phyloP scores from a whole-genome alignment of 75 land plant genomes.

The Larix kaempferi region DNA sequence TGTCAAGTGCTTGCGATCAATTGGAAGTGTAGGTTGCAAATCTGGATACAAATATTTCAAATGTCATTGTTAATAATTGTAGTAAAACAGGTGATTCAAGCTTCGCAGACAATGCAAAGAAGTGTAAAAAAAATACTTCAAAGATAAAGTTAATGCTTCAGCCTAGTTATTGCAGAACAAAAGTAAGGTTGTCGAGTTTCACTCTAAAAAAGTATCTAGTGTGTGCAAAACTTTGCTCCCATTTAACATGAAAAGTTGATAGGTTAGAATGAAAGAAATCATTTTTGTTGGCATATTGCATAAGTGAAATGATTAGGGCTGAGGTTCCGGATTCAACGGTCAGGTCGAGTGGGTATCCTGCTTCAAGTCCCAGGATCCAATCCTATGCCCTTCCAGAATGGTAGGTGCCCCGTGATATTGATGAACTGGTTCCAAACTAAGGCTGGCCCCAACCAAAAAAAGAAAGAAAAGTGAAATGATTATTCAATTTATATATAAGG shows the following conservation, averaged over 20 bases:
- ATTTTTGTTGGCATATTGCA: not conserved
- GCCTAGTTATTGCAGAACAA: slow-evolving; percentile 29
- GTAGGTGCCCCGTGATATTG: too few relatives aligned
- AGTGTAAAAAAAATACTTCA: slow-evolving; percentile 20
- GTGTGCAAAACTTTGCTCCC: not conserved
- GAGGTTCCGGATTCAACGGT: too few relatives aligned
- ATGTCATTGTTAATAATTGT: slow-evolving; percentile 24
- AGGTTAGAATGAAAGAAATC: not conserved
- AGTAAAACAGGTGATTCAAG: slow-evolving; percentile 34
- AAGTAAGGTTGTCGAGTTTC: slow-evolving; percentile 6
- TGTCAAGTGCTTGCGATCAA: slow-evolving; percentile 17
- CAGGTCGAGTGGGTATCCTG: too few relatives aligned
- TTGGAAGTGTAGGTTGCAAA: slow-evolving; percentile 17
- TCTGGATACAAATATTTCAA: slow-evolving; percentile 23
- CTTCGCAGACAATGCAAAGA: slow-evolving; percentile 23
- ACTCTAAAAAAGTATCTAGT: not conserved
- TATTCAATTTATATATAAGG: not conserved
- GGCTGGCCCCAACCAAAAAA: too few relatives aligned
- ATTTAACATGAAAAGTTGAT: not conserved
- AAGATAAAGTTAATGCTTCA: slow-evolving; percentile 22
- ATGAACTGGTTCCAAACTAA: too few relatives aligned
- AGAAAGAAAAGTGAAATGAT: not conserved
- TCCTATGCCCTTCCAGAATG: too few relatives aligned
- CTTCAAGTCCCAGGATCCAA: too few relatives aligned
- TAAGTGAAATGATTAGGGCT: too few relatives aligned